A percentile compares a stretch with the other conserved stretches of the same genome.
Evolutionary conservation across 352 stramenopile genomes (phyloP).

Genomic region (Globisporangium megalacanthum): DNA sequence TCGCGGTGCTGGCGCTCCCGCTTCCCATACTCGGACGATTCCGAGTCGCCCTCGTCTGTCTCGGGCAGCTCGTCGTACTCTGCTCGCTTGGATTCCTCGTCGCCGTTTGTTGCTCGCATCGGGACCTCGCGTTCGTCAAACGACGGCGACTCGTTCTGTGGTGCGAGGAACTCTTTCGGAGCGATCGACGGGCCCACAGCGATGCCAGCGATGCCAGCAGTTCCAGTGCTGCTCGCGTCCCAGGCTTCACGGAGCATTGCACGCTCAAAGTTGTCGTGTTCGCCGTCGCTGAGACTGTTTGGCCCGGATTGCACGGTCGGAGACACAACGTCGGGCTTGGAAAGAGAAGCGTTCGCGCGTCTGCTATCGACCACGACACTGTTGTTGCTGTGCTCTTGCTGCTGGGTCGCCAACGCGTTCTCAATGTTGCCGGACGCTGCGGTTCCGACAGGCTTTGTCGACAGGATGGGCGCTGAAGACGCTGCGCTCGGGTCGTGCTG

Average conservation of each 20-base stretch:
- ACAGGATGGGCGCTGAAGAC: constrained; percentile 6
- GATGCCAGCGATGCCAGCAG: too few species aligned
- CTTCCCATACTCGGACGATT: constrained; percentile 16
- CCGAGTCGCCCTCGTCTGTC: constrained; percentile 33
- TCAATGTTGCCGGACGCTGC: background rate
- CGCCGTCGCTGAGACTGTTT: constrained; percentile 11
- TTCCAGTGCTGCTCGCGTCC: background rate
- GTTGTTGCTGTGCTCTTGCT: background rate
- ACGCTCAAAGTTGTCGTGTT: constrained; percentile 8
- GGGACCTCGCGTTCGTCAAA: too few species aligned
- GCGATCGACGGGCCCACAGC: constrained; percentile 2
- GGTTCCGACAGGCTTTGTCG: constrained; percentile 9
- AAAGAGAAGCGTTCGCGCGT: too few species aligned
- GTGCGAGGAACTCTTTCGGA: constrained; percentile 11
- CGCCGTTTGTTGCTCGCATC: background rate
- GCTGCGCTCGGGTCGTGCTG: constrained; percentile 11
- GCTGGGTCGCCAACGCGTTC: background rate
- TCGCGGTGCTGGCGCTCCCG: constrained; percentile 16
- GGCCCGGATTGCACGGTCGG: constrained; percentile 4
- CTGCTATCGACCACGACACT: background rate
- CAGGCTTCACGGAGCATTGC: constrained; percentile 1
- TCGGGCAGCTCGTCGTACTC: constrained; percentile 31
- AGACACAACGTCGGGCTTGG: constrained; percentile 3
- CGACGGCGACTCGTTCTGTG: background rate
- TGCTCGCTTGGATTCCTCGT: constrained; percentile 1